Base-by-base conservation (phyloP, 2,329 filamentous ascomycete genomes). In the Penicillium thymicola region DNA sequence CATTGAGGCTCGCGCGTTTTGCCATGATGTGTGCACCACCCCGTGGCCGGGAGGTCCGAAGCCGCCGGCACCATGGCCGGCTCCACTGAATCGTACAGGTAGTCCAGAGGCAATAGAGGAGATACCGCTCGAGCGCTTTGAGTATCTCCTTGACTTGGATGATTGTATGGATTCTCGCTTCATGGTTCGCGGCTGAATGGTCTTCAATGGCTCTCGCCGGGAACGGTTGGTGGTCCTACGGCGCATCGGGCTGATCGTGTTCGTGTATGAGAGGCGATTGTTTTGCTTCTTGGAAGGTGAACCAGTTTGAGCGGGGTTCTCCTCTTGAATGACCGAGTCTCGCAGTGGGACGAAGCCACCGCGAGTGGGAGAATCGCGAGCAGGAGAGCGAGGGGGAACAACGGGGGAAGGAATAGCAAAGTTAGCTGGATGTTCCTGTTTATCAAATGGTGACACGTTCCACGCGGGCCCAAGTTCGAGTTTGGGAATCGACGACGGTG, bases 61-160 rank as follows among this genome's bases (percentile, higher is more conserved):
- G 4, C 73, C 72, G 40, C 75, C 75, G 3, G 72, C 70, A 5
- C 75, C 75, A 61, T 77, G 75, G 3, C 75, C 75, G 18, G 74
- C 75, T 18, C 75, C 75, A 51, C 74, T 77, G 18, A 73, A 63
- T 54, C 75, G 65, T n/a, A 72, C 62, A 0, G 75, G 74, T 32
- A 76, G 62, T 10, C 74, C 74, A 6, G 72, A 64, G 23, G 72
- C 70, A 27, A 73, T 63, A 16, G 70, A 65, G 5, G 72, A 74
- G 18, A 75, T 70, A 5, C 73, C 72, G 55, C 73, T 75, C 0
- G 72, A 75, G 23, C 71, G 71, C 53, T 67, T 73, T 0, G 73
- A 75, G 57, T 70, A 67, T 40, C 73, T 60, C 46, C 65, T 73
- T 3, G 73, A 75, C 32, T 69, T 66, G 6, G 70, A 68, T n/a